Evolutionary conservation across 1,139 yeast species (phyloP).

Genomic region (Nematodospora anomalae): DNA sequence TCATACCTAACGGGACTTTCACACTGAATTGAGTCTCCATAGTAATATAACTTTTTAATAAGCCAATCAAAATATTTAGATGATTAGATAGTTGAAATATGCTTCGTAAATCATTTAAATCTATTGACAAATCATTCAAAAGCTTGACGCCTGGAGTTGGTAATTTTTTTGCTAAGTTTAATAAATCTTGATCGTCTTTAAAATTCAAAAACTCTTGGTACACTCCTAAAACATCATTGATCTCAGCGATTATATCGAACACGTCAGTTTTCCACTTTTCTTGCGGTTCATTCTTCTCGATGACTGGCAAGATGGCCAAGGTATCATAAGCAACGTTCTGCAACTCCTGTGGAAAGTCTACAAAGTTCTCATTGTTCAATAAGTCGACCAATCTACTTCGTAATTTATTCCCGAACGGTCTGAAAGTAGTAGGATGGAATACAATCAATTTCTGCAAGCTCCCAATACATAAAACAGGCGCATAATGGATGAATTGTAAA

Average conservation of each 20-base stretch:
- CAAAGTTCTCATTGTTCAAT: slow-evolving; percentile 29
- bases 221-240: slow-evolving; percentile 50
- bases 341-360: slow-evolving; percentile 35
- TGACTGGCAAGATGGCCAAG: slow-evolving; percentile 58
- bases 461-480: slow-evolving; percentile 45
- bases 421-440: slow-evolving; percentile 74
- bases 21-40: slow-evolving; percentile 50
- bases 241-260: slow-evolving; percentile 41
- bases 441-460: slow-evolving; percentile 51
- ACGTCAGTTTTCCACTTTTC: slow-evolving; percentile 49
- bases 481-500: slow-evolving; percentile 41
- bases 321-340: slow-evolving; percentile 47
- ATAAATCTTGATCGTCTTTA: slow-evolving; percentile 51
- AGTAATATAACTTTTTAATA: slow-evolving; percentile 46
- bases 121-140: slow-evolving; percentile 43
- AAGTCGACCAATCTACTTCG: slow-evolving; percentile 44
- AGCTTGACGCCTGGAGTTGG: slow-evolving; percentile 20
- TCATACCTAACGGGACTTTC: slow-evolving; percentile 56
- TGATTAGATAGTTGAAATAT: slow-evolving; percentile 52
- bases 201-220: slow-evolving; percentile 60
- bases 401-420: slow-evolving; percentile 71
- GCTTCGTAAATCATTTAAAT: slow-evolving; percentile 54
- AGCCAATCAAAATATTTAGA: slow-evolving; percentile 42
- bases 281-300: slow-evolving; percentile 54
- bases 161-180: slow-evolving; percentile 32